Conservation (phyloP, 1,139 yeast species). For the Geotrichum reessii region DNA sequence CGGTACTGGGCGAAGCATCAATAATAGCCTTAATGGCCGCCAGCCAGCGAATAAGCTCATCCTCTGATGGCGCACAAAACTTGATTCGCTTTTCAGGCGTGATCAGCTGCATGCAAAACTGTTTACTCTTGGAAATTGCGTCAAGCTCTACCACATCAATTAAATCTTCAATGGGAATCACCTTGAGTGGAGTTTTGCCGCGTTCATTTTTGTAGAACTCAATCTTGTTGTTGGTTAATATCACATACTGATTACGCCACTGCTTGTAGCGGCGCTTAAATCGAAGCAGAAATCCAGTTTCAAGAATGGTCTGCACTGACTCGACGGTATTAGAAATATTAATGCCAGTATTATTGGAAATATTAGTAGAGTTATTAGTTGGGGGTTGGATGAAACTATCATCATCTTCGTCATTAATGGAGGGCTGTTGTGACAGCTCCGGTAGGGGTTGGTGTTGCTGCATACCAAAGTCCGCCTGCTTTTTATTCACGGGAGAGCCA, state of each 20-base stretch:
- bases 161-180: conserved; percentile 30
- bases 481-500: background rate
- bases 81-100: conserved; percentile 45
- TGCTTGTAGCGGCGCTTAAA: conserved; percentile 44
- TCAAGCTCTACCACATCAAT: conserved; percentile 52
- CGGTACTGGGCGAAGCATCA: conserved; percentile 1
- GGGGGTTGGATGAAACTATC: background rate
- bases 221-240: conserved; percentile 42
- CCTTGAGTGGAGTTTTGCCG: background rate
- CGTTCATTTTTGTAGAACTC: conserved; percentile 39
- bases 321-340: background rate
- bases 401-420: background rate
- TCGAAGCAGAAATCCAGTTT: conserved; percentile 40
- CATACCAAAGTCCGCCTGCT: background rate
- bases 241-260: conserved; percentile 45
- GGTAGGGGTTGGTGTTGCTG: background rate
- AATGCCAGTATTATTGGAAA: background rate
- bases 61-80: conserved; percentile 44
- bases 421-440: background rate
- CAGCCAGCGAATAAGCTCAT: conserved; percentile 50
- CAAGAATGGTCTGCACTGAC: background rate
- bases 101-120: conserved; percentile 47
- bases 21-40: conserved; percentile 39
- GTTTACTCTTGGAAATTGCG: conserved; percentile 41
- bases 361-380: background rate